Evolutionary conservation across 2,329 filamentous ascomycete genomes (phyloP), one percentile per base, ranked within the genome.

Genomic region (Mycosphaerelloides madeirae): DNA sequence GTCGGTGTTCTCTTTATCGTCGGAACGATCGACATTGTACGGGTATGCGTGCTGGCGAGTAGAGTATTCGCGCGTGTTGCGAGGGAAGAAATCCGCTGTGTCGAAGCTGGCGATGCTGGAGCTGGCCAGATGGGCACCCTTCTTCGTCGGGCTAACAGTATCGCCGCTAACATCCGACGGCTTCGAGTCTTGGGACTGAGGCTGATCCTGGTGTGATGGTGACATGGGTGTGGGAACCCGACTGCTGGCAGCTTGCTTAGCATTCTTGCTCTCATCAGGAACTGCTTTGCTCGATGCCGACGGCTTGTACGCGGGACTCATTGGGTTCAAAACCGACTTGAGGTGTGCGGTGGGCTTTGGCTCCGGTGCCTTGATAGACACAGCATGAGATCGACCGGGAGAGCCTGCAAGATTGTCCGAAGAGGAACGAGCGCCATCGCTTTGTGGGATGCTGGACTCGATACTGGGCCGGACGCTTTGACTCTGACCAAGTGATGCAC

Each of bases 11-110:
- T 56, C 55, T 31, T 59, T 57, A 29, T 53, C 48, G 7, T 52
- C 53, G 2, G 48, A 50, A 2, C 40, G 36, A 12, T 54, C 44
- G 5, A 28, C 19, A 2, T 39, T 36, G 6, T 48, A 36, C 9
- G 56, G 53, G 38, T 62, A 62, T 12, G 55, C 55, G 19, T 65
- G 52, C 40, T 61, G 62, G 20, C 58, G 59, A 33, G 58, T 58
- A 5, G 65, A 67, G 41, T 65, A 63, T 14, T 67, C 63, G 25
- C 55, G 52, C 19, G 65, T 61, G 44, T 68, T 64, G 49, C 53
- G 54, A 8, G 65, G 65, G 46, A 68, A 68, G 59, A 68, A 68
- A 49, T 67, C 64, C 15, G 60, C 59, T 9, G 65, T 68, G 25
- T 56, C 55, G 44, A 65, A 62, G 49, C 65, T 67, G 8, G 64